Base-by-base conservation (phyloP, 2,329 filamentous ascomycete genomes). In the Drechslera avenae region DNA sequence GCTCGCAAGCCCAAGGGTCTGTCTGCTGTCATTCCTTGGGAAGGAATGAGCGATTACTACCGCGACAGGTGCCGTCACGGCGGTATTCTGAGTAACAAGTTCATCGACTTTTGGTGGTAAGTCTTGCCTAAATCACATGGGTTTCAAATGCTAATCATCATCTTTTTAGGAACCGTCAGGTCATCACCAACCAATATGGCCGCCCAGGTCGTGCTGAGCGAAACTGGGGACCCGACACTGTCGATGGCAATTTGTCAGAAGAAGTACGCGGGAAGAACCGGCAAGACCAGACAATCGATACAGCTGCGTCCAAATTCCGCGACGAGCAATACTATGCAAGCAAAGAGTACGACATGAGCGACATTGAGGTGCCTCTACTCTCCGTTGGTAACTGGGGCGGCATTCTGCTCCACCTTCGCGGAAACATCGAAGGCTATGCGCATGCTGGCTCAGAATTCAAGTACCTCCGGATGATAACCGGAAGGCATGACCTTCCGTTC, bases 361-460 rank as follows among this genome's bases (percentile, higher is more conserved):
- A 89, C 53, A 88, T 90, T 33, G 77, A 86, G 50, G 86, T 89
- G 0, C 87, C 87, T 0, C 62, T 89, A 0, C 78, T 89, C 0
- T 83, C 79, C 0, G 86, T 89, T 0, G 87, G 81, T 0, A 89
- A 89, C 67, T 89, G 86, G 86, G 86, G 86, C 9, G 86, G 86
- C 1, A 89, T 89, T 39, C 69, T 86, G 3, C 77, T 90, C 1
- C 87, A 90, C 59, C 77, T 89, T 4, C 78, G 86, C 6, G 87
- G 87, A 2, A 90, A 90, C 57, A 78, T 90, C 6, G 79, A 87
- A 60, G 87, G 86, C 0, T 90, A 81, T 49, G 74, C 75, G 1
- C 78, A 84, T 39, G 86, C 86, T 0, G 84, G 85, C 0, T 89
- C 86, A 0, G 77, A 84, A 50, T 75, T 85, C 54, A 90, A 90